Evolutionary conservation across 345 rosid species (phyloP).

Genomic region (Erucastrum elatum): DNA sequence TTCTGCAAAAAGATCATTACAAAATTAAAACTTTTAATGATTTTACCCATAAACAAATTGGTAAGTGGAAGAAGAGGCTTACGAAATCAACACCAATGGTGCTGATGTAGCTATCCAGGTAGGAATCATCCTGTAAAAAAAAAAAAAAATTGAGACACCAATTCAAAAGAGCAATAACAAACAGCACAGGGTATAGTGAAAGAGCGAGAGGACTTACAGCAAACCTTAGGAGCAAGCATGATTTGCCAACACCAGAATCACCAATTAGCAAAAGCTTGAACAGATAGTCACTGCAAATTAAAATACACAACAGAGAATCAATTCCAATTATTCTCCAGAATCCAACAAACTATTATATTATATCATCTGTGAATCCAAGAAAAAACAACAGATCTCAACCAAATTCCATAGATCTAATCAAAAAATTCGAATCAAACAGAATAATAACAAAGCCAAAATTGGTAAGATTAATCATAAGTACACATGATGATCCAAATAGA

Average conservation of each 20-base stretch:
- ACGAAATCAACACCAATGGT: constrained; percentile 94
- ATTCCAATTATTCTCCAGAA: background rate
- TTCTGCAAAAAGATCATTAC: constrained; percentile 50
- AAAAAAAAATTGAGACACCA: background rate
- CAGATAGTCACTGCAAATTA: constrained; percentile 41
- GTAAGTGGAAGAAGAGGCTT: constrained; percentile 37
- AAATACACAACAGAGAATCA: background rate
- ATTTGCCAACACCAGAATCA: constrained; percentile 52
- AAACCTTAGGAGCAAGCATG: constrained; percentile 50
- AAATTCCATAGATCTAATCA: constrained; percentile 19
- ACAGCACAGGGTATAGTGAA: background rate
- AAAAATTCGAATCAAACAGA: constrained; percentile 5
- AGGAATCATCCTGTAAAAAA: constrained; percentile 75
- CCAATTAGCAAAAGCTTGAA: constrained; percentile 49
- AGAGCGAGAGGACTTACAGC: constrained; percentile 40
- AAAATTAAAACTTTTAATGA: background rate
- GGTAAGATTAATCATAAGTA: no score
- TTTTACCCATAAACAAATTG: background rate
- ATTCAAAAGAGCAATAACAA: background rate
- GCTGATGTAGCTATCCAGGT: constrained; percentile 90
- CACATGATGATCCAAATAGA: background rate
- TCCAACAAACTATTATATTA: no score
- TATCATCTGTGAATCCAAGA: background rate
- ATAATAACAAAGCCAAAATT: background rate
- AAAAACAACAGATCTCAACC: background rate